phyloP scores from a whole-genome alignment of 371 early-diverging fungal genomes.

The Mortierella sp. region DNA sequence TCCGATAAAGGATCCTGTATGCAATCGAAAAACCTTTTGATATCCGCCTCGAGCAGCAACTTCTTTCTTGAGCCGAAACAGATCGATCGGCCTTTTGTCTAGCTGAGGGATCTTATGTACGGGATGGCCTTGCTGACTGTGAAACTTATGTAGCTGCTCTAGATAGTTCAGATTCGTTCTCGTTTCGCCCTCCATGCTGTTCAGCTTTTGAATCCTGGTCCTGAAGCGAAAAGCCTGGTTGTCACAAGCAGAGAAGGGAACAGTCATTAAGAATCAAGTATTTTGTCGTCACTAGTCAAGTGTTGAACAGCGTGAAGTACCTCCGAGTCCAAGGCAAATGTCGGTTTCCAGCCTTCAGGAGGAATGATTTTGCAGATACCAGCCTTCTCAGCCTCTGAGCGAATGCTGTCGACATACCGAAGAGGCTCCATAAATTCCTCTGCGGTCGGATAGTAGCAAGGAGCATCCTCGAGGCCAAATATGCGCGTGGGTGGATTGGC shows the following conservation, averaged over 20 bases:
- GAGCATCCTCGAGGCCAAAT: slow-evolving; percentile 79
- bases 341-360: slow-evolving; percentile 84
- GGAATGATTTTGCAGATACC: slow-evolving; percentile 96
- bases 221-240: slow-evolving; percentile 86
- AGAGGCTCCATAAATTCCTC: slow-evolving; percentile 91
- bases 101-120: slow-evolving; percentile 83
- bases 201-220: slow-evolving; percentile 91
- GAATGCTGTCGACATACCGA: slow-evolving; percentile 85
- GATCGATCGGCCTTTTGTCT: slow-evolving; percentile 87
- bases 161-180: slow-evolving; percentile 88
- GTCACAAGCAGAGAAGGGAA: not conserved
- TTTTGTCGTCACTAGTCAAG: not conserved
- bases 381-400: slow-evolving; percentile 81
- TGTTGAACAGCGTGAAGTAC: slow-evolving; percentile 53
- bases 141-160: slow-evolving; percentile 91
- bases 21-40: no score
- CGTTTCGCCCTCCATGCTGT: slow-evolving; percentile 91
- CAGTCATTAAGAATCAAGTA: not conserved
- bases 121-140: slow-evolving; percentile 80
- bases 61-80: slow-evolving; percentile 84
- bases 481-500: slow-evolving; percentile 56
- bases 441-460: slow-evolving; percentile 84
- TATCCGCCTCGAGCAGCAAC: slow-evolving; percentile 86
- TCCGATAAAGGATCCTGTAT: no score
- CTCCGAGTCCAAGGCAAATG: slow-evolving; percentile 86